A percentile compares a stretch with the other conserved stretches of the same genome.
Evolutionary conservation across 805 yeast species (phyloP).

Genomic region (Lipomyces lipofer): DNA sequence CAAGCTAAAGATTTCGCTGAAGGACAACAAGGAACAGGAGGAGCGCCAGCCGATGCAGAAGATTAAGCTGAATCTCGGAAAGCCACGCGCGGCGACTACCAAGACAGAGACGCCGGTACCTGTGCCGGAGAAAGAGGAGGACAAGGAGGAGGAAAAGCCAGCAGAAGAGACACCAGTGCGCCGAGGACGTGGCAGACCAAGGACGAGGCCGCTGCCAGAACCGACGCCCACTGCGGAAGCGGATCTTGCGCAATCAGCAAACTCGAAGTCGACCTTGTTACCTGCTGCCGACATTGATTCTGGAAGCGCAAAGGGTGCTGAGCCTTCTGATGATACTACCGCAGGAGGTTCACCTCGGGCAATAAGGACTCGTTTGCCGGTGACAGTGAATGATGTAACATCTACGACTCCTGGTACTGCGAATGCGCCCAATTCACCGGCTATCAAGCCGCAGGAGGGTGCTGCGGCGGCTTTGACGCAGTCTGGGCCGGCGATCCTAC

Average conservation of each 20-base stretch:
- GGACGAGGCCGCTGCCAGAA: no score
- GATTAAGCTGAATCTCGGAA: conserved; percentile 26
- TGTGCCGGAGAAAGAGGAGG: conserved; percentile 25
- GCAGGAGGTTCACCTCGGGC: background rate
- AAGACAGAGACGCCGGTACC: conserved; percentile 28
- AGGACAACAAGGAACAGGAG: conserved; percentile 12
- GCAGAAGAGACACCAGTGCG: conserved; percentile 25
- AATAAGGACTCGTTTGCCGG: no score
- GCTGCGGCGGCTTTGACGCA: background rate
- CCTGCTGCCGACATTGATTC: background rate
- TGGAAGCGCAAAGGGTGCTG: conserved; percentile 1
- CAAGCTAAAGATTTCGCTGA: conserved; percentile 27
- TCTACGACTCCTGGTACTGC: background rate
- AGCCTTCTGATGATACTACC: background rate
- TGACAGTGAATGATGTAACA: background rate
- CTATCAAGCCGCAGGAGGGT: conserved; percentile 1
- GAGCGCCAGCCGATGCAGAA: conserved; percentile 22
- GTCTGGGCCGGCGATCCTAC: conserved; percentile 7
- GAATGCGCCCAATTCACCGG: no score
- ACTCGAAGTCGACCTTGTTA: background rate
- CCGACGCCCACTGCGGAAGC: background rate
- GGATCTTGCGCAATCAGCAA: background rate
- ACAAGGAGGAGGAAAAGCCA: conserved; percentile 18
- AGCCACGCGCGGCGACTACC: conserved; percentile 13
- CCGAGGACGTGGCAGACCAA: conserved; percentile 32